phyloP scores from a whole-genome alignment of 352 stramenopile species.

The Pythium angustatum region DNA sequence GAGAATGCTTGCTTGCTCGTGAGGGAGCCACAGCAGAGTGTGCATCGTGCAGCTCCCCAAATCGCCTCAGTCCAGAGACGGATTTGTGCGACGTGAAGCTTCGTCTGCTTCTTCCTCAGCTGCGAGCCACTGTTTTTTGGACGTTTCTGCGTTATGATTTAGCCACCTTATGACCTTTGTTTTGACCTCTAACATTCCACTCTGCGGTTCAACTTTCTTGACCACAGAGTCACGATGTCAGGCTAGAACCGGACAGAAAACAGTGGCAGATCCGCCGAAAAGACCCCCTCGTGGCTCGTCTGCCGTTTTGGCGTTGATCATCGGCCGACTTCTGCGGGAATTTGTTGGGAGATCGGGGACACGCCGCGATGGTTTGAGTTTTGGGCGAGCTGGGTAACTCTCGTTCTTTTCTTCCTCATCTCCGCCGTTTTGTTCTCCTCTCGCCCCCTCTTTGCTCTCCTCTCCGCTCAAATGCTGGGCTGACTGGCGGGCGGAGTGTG shows the following conservation, averaged over 20 bases:
- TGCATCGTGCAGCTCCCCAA: neutral
- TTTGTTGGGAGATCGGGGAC: constrained; percentile 13
- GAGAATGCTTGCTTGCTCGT: neutral
- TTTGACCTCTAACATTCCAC: no score
- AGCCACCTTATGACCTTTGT: no score
- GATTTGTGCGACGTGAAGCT: constrained; percentile 17
- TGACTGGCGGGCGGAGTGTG: constrained; percentile 12
- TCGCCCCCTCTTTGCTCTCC: constrained; percentile 3
- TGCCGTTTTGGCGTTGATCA: neutral
- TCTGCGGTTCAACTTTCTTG: neutral
- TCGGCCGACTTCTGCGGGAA: neutral
- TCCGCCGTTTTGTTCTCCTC: constrained; percentile 9
- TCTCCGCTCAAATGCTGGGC: constrained; percentile 2
- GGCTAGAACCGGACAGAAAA: constrained; percentile 14
- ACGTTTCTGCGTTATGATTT: neutral
- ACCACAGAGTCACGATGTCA: neutral
- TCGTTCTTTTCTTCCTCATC: constrained; percentile 15
- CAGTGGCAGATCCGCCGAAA: constrained; percentile 1
- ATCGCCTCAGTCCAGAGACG: neutral
- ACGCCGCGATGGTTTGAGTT: constrained; percentile 7
- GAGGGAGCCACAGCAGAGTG: no score
- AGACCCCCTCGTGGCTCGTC: constrained; percentile 7
- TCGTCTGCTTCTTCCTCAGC: constrained; percentile 21
- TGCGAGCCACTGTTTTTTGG: constrained; percentile 14
- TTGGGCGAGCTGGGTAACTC: neutral